A percentile compares a stretch with the other conserved stretches of the same genome.
Conservation (phyloP, 1,139 yeast species). For the Diutina catenulata region DNA sequence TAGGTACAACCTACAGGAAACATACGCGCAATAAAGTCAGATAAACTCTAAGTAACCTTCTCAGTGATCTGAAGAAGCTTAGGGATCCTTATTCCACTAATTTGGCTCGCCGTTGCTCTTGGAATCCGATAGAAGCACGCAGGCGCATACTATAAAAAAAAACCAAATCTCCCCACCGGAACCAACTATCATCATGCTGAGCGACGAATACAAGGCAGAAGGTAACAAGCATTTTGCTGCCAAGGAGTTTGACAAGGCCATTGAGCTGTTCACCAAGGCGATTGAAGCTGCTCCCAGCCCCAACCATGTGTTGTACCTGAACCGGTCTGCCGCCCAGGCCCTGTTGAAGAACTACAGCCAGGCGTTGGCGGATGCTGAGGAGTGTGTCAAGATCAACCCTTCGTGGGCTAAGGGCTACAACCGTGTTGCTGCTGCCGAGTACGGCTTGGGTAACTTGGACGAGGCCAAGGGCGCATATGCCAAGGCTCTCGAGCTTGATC, state of each 20-base stretch:
- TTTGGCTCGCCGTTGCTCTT: not conserved
- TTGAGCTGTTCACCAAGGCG: slow-evolving; percentile 73
- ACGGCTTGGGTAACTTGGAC: slow-evolving; percentile 69
- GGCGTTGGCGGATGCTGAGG: slow-evolving; percentile 76
- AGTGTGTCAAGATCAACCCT: slow-evolving; percentile 69
- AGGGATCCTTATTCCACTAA: too few relatives aligned
- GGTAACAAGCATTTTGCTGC: slow-evolving; percentile 91
- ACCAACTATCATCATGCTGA: slow-evolving; percentile 22
- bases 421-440: slow-evolving; percentile 88
- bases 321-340: slow-evolving; percentile 88
- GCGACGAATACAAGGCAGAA: slow-evolving; percentile 66
- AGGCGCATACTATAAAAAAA: not conserved
- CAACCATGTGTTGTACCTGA: slow-evolving; percentile 83
- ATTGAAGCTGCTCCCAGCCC: slow-evolving; percentile 74
- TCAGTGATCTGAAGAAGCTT: too few relatives aligned
- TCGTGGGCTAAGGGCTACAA: slow-evolving; percentile 92
- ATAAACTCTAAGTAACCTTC: too few relatives aligned
- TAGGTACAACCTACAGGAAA: too few relatives aligned
- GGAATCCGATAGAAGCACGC: not conserved
- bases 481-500: slow-evolving; percentile 75
- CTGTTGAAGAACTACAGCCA: slow-evolving; percentile 60
- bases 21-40: too few relatives aligned
- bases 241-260: slow-evolving; percentile 72
- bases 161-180: not conserved
- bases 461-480: slow-evolving; percentile 60